phyloP scores from a whole-genome alignment of 305 asterid species.

The Coffea humblotiana region DNA sequence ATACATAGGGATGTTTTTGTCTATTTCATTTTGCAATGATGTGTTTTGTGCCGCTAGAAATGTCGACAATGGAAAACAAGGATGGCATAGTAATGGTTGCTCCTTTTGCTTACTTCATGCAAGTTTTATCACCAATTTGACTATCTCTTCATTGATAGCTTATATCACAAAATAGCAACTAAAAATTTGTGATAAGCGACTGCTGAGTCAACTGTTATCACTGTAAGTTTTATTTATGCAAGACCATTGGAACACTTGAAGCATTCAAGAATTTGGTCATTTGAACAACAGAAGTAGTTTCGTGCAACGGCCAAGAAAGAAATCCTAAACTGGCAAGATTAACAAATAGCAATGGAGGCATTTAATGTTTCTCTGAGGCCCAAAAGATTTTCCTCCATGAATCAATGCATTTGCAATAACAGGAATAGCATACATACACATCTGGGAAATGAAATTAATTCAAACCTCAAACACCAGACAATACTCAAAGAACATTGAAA shows the following conservation, averaged over 20 bases:
- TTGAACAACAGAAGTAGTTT: neutral
- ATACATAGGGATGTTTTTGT: neutral
- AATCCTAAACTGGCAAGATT: neutral
- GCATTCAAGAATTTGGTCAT: neutral
- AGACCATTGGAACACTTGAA: neutral
- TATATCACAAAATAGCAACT: slow-evolving; percentile 4
- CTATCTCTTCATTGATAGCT: neutral
- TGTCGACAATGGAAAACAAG: neutral
- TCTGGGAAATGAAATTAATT: neutral
- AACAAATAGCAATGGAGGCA: neutral
- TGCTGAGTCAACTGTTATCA: neutral
- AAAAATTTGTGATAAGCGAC: neutral
- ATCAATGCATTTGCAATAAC: neutral
- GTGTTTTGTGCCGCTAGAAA: neutral
- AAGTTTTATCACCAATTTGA: neutral
- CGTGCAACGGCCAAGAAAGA: neutral
- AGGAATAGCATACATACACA: neutral
- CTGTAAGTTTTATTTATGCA: neutral
- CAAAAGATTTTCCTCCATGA: neutral
- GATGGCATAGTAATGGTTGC: neutral
- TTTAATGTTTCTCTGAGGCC: neutral
- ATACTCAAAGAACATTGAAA: too few species aligned
- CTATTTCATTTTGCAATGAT: neutral
- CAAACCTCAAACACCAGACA: neutral
- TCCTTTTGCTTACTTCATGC: neutral